phyloP scores from a whole-genome alignment of 164 flowering plant species.

The Akebia trifoliata region DNA sequence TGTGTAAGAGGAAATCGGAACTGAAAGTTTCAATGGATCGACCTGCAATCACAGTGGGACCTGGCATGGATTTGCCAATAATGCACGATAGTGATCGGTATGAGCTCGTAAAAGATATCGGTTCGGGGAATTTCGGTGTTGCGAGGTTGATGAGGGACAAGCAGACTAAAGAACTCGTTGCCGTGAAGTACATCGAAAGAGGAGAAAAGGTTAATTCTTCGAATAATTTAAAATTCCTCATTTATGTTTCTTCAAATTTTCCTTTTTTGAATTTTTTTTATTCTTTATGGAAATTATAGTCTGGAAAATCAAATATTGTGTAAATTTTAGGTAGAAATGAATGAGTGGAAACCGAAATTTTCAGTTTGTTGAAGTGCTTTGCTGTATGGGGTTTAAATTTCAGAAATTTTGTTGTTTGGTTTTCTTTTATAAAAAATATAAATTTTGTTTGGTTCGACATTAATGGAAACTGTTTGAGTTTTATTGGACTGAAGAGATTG shows the following conservation, averaged over 20 bases:
- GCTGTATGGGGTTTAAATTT: too few species aligned
- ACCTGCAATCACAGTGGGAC: constrained; percentile 45
- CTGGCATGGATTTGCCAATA: constrained; percentile 83
- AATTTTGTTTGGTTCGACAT: too few species aligned
- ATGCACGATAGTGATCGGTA: constrained; percentile 90
- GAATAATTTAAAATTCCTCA: background rate
- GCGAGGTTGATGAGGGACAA: constrained; percentile 88
- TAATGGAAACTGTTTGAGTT: too few species aligned
- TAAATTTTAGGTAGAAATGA: too few species aligned
- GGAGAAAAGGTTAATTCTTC: constrained; percentile 78
- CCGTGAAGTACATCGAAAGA: constrained; percentile 92
- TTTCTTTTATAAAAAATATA: too few species aligned
- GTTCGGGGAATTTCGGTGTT: constrained; percentile 84
- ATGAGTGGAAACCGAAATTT: too few species aligned
- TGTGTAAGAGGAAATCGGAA: constrained; percentile 1
- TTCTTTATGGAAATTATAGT: background rate
- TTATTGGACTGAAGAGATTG: too few species aligned
- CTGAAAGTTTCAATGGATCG: constrained; percentile 42
- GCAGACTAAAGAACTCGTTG: constrained; percentile 75
- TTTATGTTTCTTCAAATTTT: background rate
- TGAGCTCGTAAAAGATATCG: constrained; percentile 81
- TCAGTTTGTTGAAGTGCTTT: too few species aligned
- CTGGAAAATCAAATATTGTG: too few species aligned
- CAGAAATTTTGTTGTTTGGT: too few species aligned
- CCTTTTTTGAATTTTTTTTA: background rate